Evolutionary conservation across 2,329 filamentous ascomycete genomes (phyloP), one percentile per base, ranked within the genome.

Genomic region (Diplocarpon mali): DNA sequence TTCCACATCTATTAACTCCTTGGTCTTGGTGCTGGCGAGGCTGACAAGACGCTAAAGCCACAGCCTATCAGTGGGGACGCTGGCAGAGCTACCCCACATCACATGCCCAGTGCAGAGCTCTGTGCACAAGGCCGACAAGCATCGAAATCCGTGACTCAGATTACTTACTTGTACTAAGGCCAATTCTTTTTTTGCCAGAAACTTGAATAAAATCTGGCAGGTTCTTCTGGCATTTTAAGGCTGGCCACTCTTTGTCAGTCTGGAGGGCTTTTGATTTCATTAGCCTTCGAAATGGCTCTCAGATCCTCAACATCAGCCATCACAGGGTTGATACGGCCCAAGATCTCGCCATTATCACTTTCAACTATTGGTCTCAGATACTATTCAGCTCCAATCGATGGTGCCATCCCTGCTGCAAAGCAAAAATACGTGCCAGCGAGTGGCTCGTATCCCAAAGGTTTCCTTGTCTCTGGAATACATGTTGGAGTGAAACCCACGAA

Each of bases 401-500:
- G 71, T 43, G 64, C 67, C 29, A 70, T 94, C 46, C 88, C 89
- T 1, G 73, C 76, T 13, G 76, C 83, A 47, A 98, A 96, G 70
- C 76, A 82, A 64, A 93, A 93, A 66, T 95, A 94, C 65, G 78
- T 96, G 41, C 89, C 92, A 8, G 81, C 77, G 1, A 76, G 74
- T 35, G 92, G 90, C 51, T 86, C 79, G 15, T 96, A 96, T 60
- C 92, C 92, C 4, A 80, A 85, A 63, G 92, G 90, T 37, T 98
- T 96, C 71, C 70, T 77, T 36, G 87, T 85, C 27, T 87, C 87
- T 11, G 90, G 86, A 51, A 85, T 86, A 40, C 80, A 94, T 60
- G 90, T 94, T 32, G 90, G 92, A 42, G 88, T 98, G 57, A 98
- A 98, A 69, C 78, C 88, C 12, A 81, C 81, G 53, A 96, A 96